A percentile compares a stretch with the other conserved stretches of the same genome.
These are phyloP conservation scores for Tylopilus plumbeoviolaceoides DNA, from an alignment of 768 basidiomycete species.

Conservation along the genomic window DNA sequence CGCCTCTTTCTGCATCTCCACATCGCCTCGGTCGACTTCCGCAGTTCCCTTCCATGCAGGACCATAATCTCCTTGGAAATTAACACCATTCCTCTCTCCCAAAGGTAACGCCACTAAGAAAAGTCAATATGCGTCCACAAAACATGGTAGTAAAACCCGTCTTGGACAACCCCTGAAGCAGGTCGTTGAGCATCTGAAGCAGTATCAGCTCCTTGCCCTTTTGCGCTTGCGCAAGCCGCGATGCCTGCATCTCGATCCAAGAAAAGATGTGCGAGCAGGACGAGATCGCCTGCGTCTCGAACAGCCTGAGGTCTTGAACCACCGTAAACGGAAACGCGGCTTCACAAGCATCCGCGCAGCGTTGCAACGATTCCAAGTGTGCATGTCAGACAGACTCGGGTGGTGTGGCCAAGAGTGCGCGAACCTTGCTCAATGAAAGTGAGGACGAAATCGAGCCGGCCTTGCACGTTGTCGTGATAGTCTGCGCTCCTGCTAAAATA, in stretches of 20 bases:
- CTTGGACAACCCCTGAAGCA: conserved; percentile 82
- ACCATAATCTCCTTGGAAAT: conserved; percentile 83
- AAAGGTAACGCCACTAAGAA: conserved; percentile 83
- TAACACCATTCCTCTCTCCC: conserved; percentile 88
- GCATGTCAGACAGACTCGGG: neutral
- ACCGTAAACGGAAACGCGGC: conserved; percentile 66
- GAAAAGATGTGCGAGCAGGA: conserved; percentile 87
- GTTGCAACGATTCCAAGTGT: neutral
- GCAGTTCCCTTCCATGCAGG: conserved; percentile 70
- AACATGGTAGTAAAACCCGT: conserved; percentile 84
- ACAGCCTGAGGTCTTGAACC: conserved; percentile 75
- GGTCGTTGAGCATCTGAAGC: conserved; percentile 81
- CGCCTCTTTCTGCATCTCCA: conserved; percentile 29
- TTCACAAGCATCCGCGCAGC: conserved; percentile 68
- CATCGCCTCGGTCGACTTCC: conserved; percentile 34
- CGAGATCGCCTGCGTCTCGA: conserved; percentile 80
- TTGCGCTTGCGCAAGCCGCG: conserved; percentile 70
- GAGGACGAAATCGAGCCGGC: conserved; percentile 68
- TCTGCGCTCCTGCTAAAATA: conserved; percentile 29
- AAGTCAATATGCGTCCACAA: conserved; percentile 85
- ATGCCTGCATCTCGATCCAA: conserved; percentile 76
- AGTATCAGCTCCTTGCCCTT: conserved; percentile 86
- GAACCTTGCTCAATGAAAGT: conserved; percentile 74
- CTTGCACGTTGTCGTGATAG: conserved; percentile 61
- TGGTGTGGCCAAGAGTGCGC: conserved; percentile 17